Conservation (phyloP, 2,329 filamentous ascomycete genomes). For the Trichoderma citrinoviride region DNA sequence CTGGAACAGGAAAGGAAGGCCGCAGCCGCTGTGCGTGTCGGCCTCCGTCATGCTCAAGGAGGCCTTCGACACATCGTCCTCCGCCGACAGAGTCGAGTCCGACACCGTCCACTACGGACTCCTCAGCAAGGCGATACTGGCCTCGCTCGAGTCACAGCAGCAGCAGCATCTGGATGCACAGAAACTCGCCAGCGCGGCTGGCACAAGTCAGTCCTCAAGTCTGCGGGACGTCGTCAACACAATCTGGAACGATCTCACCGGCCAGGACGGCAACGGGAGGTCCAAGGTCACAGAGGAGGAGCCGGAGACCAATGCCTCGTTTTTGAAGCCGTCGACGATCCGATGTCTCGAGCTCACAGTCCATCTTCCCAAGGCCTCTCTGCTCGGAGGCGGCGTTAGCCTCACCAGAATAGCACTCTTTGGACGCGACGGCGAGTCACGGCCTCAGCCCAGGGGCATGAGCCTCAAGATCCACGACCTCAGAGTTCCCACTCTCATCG, state of each 20-base stretch:
- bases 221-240: slow-evolving; percentile 26
- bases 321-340: slow-evolving; percentile 38
- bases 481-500: slow-evolving; percentile 65
- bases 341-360: slow-evolving; percentile 52
- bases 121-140: slow-evolving; percentile 63
- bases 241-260: slow-evolving; percentile 37
- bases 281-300: not conserved
- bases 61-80: slow-evolving; percentile 57
- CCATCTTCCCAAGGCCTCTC: slow-evolving; percentile 64
- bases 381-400: slow-evolving; percentile 60
- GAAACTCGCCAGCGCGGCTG: not conserved
- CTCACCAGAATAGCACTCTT: slow-evolving; percentile 48
- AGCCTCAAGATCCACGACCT: slow-evolving; percentile 55
- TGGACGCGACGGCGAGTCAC: slow-evolving; percentile 27
- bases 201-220: not conserved
- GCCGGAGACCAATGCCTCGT: slow-evolving; percentile 26
- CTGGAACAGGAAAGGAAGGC: slow-evolving; percentile 59
- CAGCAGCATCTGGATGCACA: not conserved
- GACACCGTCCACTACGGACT: slow-evolving; percentile 75
- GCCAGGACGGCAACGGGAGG: slow-evolving; percentile 24
- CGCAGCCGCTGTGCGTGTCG: slow-evolving; percentile 62
- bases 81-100: slow-evolving; percentile 58
- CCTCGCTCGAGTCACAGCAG: slow-evolving; percentile 38
- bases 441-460: slow-evolving; percentile 30
- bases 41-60: slow-evolving; percentile 55